Conservation (phyloP, 2,329 filamentous ascomycete genomes). For the Beauveria sp. region DNA sequence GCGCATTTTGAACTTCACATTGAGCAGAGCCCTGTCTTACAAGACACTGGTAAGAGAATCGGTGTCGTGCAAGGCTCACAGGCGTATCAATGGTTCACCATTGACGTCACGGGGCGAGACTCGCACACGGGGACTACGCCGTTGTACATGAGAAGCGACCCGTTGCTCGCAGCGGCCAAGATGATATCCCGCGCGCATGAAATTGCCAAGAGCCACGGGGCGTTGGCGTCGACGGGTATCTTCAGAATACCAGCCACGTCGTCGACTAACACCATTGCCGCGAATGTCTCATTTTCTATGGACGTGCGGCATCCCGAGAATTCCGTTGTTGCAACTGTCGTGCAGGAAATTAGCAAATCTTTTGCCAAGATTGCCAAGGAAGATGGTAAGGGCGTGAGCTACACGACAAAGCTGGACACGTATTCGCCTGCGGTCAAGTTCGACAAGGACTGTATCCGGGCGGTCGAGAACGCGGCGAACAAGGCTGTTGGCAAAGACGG, state of each 20-base stretch:
- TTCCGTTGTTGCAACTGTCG: slow-evolving; percentile 40
- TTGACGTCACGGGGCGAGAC: slow-evolving; percentile 23
- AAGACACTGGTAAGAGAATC: slow-evolving; percentile 28
- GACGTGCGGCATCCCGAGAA: slow-evolving; percentile 56
- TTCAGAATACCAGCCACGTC: slow-evolving; percentile 43
- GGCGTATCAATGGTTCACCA: slow-evolving; percentile 25
- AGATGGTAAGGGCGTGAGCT: slow-evolving; percentile 29
- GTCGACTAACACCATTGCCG: slow-evolving; percentile 65
- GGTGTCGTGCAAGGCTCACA: slow-evolving; percentile 27
- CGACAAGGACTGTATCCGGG: slow-evolving; percentile 56
- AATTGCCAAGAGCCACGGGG: slow-evolving; percentile 20
- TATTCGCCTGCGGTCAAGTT: slow-evolving; percentile 54
- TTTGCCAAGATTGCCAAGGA: slow-evolving; percentile 19
- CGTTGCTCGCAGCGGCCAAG: slow-evolving; percentile 25
- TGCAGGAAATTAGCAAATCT: slow-evolving; percentile 16
- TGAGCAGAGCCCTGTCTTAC: slow-evolving; percentile 72
- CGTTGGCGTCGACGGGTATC: slow-evolving; percentile 24
- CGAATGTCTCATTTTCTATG: slow-evolving; percentile 56
- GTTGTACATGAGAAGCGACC: slow-evolving; percentile 25
- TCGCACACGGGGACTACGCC: slow-evolving; percentile 25
- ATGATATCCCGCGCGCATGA: slow-evolving; percentile 25
- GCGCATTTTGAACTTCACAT: slow-evolving; percentile 82
- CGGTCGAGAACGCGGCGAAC: slow-evolving; percentile 50
- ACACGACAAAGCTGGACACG: slow-evolving; percentile 54
- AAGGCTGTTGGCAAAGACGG: slow-evolving; percentile 42